phyloP scores from a whole-genome alignment of 106 monocot species.

The Triglochin maritima region DNA sequence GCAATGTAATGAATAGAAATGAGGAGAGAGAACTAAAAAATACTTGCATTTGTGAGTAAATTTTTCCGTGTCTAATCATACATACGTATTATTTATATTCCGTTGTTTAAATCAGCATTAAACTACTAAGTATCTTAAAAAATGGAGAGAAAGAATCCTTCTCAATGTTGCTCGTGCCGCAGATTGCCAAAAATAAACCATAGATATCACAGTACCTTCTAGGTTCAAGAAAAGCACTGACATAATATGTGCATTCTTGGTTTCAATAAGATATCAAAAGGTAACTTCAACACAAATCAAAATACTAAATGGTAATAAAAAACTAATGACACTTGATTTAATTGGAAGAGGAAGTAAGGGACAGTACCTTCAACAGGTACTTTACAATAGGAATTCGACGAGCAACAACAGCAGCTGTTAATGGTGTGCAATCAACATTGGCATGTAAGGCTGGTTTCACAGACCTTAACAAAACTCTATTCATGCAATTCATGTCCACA shows the following conservation, averaged over 20 bases:
- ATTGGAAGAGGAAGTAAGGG: not conserved
- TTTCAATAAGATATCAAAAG: too few species aligned
- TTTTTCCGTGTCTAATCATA: not conserved
- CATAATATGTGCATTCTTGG: too few species aligned
- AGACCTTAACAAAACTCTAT: slow-evolving; percentile 39
- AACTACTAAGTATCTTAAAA: too few species aligned
- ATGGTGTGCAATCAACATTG: slow-evolving; percentile 57
- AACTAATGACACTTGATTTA: not conserved
- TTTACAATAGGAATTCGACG: slow-evolving; percentile 37
- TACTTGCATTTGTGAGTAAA: not conserved
- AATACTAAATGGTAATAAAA: not conserved
- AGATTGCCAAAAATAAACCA: too few species aligned
- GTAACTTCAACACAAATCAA: not conserved
- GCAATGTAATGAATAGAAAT: not conserved
- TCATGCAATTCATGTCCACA: slow-evolving; percentile 37
- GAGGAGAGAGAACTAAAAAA: not conserved
- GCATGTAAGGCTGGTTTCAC: slow-evolving; percentile 46
- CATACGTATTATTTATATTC: too few species aligned
- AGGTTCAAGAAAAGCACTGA: too few species aligned
- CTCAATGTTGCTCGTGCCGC: too few species aligned
- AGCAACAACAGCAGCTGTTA: slow-evolving; percentile 45
- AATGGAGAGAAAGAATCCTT: too few species aligned
- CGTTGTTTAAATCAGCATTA: too few species aligned
- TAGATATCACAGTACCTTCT: too few species aligned
- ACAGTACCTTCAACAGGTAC: slow-evolving; percentile 39